phyloP scores from a whole-genome alignment of 148 eudicot species.

The Heliamphora exappendiculata region DNA sequence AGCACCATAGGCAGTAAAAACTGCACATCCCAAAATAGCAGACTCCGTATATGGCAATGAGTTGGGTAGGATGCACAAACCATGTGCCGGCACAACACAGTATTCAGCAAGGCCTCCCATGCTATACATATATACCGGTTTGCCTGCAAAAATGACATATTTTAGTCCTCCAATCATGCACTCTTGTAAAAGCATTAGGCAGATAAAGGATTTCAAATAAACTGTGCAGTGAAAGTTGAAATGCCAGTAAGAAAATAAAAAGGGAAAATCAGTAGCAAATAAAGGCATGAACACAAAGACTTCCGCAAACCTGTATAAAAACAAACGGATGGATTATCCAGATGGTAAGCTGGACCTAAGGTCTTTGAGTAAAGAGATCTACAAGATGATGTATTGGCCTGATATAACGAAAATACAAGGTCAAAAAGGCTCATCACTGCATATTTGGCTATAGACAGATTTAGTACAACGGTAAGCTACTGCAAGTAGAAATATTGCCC shows the following conservation, averaged over 20 bases:
- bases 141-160: slow-evolving; percentile 43
- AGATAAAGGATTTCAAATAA: no score
- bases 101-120: slow-evolving; percentile 99
- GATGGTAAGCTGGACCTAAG: neutral
- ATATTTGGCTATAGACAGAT: neutral
- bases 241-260: neutral
- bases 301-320: neutral
- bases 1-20: slow-evolving; percentile 98
- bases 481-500: no score
- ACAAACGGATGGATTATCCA: neutral
- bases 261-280: neutral
- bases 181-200: neutral
- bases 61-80: slow-evolving; percentile 62
- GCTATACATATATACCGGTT: slow-evolving; percentile 98
- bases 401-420: neutral
- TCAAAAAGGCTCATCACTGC: neutral
- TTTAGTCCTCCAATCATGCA: slow-evolving; percentile 1
- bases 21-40: slow-evolving; percentile 96
- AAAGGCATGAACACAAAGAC: neutral
- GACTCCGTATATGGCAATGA: slow-evolving; percentile 92
- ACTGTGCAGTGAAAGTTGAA: neutral
- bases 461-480: neutral
- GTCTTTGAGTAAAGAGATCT: neutral
- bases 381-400: neutral
- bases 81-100: slow-evolving; percentile 93